Evolutionary conservation across 768 basidiomycete genomes (phyloP).

Genomic region (Cyclocybe cylindracea): DNA sequence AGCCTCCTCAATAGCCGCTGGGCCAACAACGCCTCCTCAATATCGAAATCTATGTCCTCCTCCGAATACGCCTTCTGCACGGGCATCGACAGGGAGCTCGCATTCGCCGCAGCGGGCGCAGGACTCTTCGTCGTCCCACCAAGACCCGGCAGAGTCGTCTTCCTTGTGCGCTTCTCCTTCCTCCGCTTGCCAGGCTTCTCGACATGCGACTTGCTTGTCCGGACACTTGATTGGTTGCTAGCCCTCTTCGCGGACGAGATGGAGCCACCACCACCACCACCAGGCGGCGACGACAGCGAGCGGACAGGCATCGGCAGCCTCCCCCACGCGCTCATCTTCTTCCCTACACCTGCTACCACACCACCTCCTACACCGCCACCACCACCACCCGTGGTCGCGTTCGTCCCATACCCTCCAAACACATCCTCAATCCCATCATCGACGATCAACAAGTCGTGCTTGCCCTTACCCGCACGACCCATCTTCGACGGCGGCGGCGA

Average conservation of each 20-base stretch:
- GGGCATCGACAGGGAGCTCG: background rate
- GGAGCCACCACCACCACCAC: conserved; percentile 3
- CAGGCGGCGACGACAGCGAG: conserved; percentile 9
- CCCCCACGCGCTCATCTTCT: conserved; percentile 28
- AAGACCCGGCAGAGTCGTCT: conserved; percentile 8
- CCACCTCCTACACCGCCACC: conserved; percentile 4
- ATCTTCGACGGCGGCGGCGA: conserved; percentile 14
- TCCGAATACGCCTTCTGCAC: background rate
- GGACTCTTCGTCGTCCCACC: too few relatives aligned
- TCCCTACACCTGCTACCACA: background rate
- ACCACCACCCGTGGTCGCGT: too few relatives aligned
- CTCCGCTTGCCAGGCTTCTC: conserved; percentile 8
- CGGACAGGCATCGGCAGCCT: conserved; percentile 20
- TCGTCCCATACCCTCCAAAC: too few relatives aligned
- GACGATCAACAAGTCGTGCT: conserved; percentile 2
- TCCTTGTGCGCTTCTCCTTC: conserved; percentile 15
- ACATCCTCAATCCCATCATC: conserved; percentile 11
- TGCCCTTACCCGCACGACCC: background rate
- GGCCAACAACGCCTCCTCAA: conserved; percentile 35
- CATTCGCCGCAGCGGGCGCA: background rate
- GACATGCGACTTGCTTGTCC: conserved; percentile 7
- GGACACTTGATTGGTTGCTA: background rate
- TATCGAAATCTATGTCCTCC: conserved; percentile 26
- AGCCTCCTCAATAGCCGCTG: conserved; percentile 31
- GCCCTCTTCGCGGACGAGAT: conserved; percentile 5